phyloP scores from a whole-genome alignment of 139 green algal genomes.

The Nannochloris sp. region DNA sequence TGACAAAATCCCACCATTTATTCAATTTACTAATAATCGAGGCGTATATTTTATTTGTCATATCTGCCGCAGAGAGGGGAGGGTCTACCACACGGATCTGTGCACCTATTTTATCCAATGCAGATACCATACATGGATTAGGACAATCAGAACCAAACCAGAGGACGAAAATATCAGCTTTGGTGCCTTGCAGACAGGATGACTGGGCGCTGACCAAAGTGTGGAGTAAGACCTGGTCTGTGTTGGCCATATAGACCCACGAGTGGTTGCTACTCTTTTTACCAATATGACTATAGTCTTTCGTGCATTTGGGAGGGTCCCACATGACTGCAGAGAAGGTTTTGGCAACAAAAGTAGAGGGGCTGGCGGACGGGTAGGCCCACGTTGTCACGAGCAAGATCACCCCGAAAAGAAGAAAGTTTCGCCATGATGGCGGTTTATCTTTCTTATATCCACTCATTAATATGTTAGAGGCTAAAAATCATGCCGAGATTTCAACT shows the following conservation, averaged over 20 bases:
- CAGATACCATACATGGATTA: neutral
- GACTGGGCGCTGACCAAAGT: neutral
- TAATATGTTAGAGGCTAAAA: no score
- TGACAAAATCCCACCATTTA: conserved; percentile 7
- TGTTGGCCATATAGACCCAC: neutral
- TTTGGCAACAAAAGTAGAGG: no score
- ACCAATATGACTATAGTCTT: no score
- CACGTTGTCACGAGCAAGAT: no score
- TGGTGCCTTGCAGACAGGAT: neutral
- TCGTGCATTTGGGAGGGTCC: no score
- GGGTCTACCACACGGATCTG: neutral
- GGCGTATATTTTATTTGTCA: neutral
- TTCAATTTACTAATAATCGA: neutral
- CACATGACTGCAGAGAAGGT: no score
- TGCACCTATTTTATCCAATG: neutral
- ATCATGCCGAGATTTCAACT: no score
- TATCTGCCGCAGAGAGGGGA: neutral
- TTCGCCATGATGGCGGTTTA: no score
- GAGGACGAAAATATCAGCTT: neutral
- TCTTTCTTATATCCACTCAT: no score
- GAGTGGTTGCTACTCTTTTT: neutral
- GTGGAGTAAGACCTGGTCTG: neutral
- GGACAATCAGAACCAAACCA: neutral
- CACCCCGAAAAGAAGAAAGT: no score
- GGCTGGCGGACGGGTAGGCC: no score